Evolutionary conservation across 495 filamentous ascomycete genomes (phyloP), one percentile per base, ranked within the genome.

Genomic region (Glutinoglossum americanum): DNA sequence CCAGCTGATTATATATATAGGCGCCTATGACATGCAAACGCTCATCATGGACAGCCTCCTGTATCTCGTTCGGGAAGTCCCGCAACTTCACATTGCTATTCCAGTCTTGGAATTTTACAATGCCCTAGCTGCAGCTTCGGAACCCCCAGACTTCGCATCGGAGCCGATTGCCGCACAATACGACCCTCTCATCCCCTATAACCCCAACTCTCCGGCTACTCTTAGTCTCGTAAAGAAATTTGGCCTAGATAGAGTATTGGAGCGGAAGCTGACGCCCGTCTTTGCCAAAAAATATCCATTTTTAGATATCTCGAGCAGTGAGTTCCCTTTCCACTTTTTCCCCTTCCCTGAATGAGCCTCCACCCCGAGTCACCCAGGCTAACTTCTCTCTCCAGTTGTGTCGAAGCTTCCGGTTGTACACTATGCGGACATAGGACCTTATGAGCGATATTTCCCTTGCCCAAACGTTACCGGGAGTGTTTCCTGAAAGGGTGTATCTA

Each of bases 81-180:
- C 56, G 23, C 41, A 58, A 32, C 56, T 58, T 4, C 32, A 51
- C 23, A 45, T 58, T 32, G 39, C 56, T 19, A 27, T 58, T 2
- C 56, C 56, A 11, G 30, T 58, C 33, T 19, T 58, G 44, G 56
- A 58, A 30, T 27, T 44, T 17, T 58, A 51, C 56, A 27, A 53
- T 32, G 23, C 28, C 26, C 1, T 53, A 3, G 4, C 23, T 15
- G 28, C 23, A 32, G 13, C 49, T 5, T 3, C 26, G 25, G 28
- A 53, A 7, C 13, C 37, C 15, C 3, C 37, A 41, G 37, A 41
- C 8, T 11, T 41, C 37, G 2, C 15, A 30, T 53, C 23, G 3
- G 28, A 32, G 49, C 3, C 19, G 26, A 53, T 21, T 4, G 13
- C 13, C n/a, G 4, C 11, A 23, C 1, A 30, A 1, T 53, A 45